These are phyloP conservation scores for Trametes gibbosa DNA, from an alignment of 768 basidiomycete species.

Conservation along the genomic window DNA sequence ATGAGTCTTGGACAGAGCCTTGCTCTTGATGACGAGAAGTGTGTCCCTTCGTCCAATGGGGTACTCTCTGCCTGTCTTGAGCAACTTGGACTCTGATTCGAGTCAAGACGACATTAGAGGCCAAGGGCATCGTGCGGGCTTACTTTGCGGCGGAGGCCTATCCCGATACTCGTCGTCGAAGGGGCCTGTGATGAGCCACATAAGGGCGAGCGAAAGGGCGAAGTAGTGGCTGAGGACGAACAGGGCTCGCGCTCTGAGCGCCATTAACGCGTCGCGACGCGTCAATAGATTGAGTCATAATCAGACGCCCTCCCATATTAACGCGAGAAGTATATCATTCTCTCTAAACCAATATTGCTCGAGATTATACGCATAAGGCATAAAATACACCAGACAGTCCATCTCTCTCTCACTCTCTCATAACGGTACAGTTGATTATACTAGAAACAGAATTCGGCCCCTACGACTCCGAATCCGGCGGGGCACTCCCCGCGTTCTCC, in stretches of 20 bases:
- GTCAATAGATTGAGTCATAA: neutral
- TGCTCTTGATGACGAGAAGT: conserved; percentile 51
- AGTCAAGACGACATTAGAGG: neutral
- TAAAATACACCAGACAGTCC: neutral
- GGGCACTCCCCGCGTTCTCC: too few species aligned
- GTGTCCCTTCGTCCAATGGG: conserved; percentile 55
- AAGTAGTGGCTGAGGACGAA: neutral
- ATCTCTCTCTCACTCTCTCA: too few species aligned
- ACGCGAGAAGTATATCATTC: too few species aligned
- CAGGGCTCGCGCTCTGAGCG: neutral
- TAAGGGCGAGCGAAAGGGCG: neutral
- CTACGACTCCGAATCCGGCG: neutral
- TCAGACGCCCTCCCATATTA: too few species aligned
- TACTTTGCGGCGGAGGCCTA: conserved; percentile 4
- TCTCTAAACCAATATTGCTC: too few species aligned
- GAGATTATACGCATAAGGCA: neutral
- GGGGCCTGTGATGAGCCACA: conserved; percentile 24
- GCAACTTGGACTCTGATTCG: conserved; percentile 49
- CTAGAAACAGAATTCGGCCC: neutral
- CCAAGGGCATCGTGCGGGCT: neutral
- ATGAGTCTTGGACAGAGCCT: conserved; percentile 64
- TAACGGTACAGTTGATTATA: neutral
- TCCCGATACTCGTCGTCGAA: conserved; percentile 21
- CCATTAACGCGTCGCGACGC: conserved; percentile 14
- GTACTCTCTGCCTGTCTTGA: conserved; percentile 59